A percentile compares a stretch with the other conserved stretches of the same genome.
Conservation (phyloP, 1,284 basidiomycete genomes). For the Tetrapyrgos nigripes region DNA sequence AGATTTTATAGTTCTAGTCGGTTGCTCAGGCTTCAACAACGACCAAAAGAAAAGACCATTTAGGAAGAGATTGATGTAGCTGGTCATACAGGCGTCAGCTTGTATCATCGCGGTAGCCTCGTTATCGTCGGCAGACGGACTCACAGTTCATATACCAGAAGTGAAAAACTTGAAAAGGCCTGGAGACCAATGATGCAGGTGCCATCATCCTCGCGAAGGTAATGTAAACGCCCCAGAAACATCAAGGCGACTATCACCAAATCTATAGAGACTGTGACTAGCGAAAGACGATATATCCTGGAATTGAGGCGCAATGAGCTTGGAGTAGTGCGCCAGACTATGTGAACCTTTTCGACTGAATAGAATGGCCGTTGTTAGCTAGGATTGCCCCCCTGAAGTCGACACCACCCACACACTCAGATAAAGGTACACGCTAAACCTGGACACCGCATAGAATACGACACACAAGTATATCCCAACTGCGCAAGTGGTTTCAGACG, state of each 20-base stretch:
- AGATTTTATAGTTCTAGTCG: no score
- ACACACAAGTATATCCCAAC: slow-evolving; percentile 39
- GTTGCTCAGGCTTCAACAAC: no score
- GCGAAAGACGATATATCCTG: neutral
- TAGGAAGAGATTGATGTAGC: no score
- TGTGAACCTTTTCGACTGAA: slow-evolving; percentile 6
- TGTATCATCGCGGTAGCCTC: no score
- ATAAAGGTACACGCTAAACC: slow-evolving; percentile 26
- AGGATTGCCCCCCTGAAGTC: no score
- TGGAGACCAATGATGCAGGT: slow-evolving; percentile 41
- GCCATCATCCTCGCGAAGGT: slow-evolving; percentile 28
- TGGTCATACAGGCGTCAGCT: no score
- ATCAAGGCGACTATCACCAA: neutral
- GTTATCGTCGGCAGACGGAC: no score
- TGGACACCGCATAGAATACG: slow-evolving; percentile 40
- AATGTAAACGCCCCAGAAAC: slow-evolving; percentile 23
- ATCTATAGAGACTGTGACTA: neutral
- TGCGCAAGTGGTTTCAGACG: slow-evolving; percentile 30
- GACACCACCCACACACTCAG: neutral
- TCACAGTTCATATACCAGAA: slow-evolving; percentile 42
- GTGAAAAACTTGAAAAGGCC: slow-evolving; percentile 35
- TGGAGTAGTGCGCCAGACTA: slow-evolving; percentile 1
- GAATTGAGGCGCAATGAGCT: neutral
- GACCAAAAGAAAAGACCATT: no score
- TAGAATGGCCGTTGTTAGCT: no score